Conservation (phyloP, 805 yeast species). For the Saturnispora dispora region DNA sequence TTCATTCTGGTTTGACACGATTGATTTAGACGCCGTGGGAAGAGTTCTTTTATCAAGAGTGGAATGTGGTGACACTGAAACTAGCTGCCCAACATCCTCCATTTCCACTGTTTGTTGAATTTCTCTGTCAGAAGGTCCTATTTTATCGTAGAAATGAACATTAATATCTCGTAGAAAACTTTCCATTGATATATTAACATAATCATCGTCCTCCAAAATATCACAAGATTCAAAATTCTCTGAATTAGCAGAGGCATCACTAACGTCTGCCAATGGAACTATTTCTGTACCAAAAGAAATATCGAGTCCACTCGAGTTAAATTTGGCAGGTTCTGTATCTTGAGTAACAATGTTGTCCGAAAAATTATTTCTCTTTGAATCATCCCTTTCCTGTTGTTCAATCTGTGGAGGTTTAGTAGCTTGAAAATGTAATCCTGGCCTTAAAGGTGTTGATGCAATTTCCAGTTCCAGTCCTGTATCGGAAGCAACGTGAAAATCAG, state of each 20-base stretch:
- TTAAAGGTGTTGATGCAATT: neutral
- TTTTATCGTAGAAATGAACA: conserved; percentile 25
- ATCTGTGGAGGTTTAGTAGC: neutral
- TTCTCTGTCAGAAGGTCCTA: conserved; percentile 25
- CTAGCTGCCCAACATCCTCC: neutral
- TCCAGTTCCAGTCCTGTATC: neutral
- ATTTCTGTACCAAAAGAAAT: conserved; percentile 20
- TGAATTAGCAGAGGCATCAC: conserved; percentile 16
- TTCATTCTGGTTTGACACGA: conserved; percentile 1
- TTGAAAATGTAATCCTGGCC: neutral
- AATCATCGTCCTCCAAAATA: conserved; percentile 18
- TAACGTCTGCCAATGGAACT: conserved; percentile 26
- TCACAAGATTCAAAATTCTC: conserved; percentile 18
- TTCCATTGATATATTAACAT: conserved; percentile 22
- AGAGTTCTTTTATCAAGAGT: conserved; percentile 4
- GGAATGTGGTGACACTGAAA: neutral
- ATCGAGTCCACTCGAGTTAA: conserved; percentile 9
- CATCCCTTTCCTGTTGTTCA: neutral
- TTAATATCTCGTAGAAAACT: conserved; percentile 23
- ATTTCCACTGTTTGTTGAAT: conserved; percentile 9
- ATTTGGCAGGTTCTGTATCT: neutral
- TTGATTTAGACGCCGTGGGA: conserved; percentile 8
- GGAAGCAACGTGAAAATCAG: neutral
- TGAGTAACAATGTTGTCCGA: neutral
- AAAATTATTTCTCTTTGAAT: neutral